Percentiles rank a stretch among this genome's conserved stretches.
Evolutionary conservation across 2,329 filamentous ascomycete species (phyloP).

Genomic region (Talaromyces sp.): DNA sequence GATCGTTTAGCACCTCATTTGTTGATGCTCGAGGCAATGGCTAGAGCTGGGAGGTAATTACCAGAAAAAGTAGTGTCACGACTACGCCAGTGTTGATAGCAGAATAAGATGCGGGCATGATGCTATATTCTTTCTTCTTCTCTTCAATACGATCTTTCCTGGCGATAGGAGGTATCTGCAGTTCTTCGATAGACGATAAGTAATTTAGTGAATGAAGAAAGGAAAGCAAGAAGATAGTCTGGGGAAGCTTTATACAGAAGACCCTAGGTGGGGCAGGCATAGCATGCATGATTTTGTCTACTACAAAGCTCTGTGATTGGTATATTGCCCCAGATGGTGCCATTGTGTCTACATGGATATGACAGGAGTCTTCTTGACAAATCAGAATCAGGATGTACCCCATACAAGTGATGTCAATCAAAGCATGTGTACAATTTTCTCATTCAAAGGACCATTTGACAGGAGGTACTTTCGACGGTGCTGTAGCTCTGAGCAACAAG

Average conservation of each 20-base stretch:
- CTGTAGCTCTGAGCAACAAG: background rate
- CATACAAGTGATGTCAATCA: background rate
- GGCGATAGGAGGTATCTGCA: background rate
- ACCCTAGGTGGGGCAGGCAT: slow-evolving; percentile 10
- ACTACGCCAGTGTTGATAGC: slow-evolving; percentile 11
- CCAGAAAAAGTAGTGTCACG: slow-evolving; percentile 15
- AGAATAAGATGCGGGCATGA: slow-evolving; percentile 5
- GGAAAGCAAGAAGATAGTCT: background rate
- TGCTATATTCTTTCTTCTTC: background rate
- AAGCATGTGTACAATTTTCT: background rate
- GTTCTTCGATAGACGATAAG: background rate
- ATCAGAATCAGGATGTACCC: too few species aligned
- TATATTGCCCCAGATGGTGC: background rate
- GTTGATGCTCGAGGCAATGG: slow-evolving; percentile 59
- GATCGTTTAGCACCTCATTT: background rate
- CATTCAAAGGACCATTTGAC: background rate
- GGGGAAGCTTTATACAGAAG: background rate
- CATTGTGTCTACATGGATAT: background rate
- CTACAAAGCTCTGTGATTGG: background rate
- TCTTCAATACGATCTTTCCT: background rate
- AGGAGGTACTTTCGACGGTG: background rate
- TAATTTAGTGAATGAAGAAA: background rate
- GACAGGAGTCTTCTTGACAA: background rate
- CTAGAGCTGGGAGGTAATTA: slow-evolving; percentile 61
- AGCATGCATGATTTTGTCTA: background rate